phyloP scores from a whole-genome alignment of 176 grass and related monocot genomes.

The Oryza nivara region DNA sequence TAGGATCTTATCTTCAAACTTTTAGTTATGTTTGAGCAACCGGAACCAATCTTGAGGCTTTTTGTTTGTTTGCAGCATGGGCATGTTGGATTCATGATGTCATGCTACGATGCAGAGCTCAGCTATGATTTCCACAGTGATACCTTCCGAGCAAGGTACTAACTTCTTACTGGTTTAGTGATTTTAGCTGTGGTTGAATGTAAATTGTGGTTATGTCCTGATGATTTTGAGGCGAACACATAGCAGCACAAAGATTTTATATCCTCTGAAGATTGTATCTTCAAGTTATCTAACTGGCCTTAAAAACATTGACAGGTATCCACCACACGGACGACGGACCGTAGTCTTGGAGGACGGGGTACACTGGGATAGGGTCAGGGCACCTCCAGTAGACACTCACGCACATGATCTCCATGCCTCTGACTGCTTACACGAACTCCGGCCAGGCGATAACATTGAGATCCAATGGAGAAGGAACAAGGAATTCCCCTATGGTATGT shows the following conservation, averaged over 20 bases:
- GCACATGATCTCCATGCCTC: constrained; percentile 85
- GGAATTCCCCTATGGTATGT: constrained; percentile 93
- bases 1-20: constrained; percentile 7
- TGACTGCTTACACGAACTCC: constrained; percentile 74
- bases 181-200: not conserved
- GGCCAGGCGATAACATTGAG: constrained; percentile 79
- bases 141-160: constrained; percentile 82
- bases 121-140: constrained; percentile 75
- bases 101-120: constrained; percentile 96
- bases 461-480: constrained; percentile 99
- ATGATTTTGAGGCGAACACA: not conserved
- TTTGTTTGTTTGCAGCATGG: constrained; percentile 75
- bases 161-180: constrained; percentile 7
- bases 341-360: constrained; percentile 75
- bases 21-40: constrained; percentile 15
- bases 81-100: constrained; percentile 99
- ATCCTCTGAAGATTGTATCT: not conserved
- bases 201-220: not conserved
- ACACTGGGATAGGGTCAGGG: constrained; percentile 83
- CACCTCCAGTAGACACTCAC: constrained; percentile 57
- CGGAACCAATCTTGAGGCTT: constrained; percentile 24
- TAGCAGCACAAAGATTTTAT: constrained; percentile 15
- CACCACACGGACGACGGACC: constrained; percentile 73
- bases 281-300: not conserved
- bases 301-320: constrained; percentile 60